phyloP scores from a whole-genome alignment of 306 rosid species.

The Vicia sativa region DNA sequence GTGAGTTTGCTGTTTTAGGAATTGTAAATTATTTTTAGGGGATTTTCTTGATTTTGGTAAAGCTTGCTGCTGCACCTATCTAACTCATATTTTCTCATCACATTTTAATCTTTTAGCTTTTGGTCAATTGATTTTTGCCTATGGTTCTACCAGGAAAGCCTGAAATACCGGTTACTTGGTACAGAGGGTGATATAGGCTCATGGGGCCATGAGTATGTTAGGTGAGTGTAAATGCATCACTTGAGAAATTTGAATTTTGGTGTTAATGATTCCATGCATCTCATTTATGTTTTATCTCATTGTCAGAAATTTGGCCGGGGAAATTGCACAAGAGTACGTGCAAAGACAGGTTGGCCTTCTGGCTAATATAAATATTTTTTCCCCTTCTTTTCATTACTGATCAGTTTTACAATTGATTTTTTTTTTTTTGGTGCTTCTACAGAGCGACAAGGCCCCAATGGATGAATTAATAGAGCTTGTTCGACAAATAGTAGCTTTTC shows the following conservation, averaged over 20 bases:
- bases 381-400: not conserved
- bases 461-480: constrained; percentile 90
- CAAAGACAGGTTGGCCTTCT: constrained; percentile 65
- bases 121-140: constrained; percentile 9
- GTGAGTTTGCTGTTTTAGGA: constrained; percentile 54
- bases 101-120: no score
- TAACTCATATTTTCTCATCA: no score
- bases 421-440: constrained; percentile 34
- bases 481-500: constrained; percentile 86
- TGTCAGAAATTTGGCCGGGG: constrained; percentile 89
- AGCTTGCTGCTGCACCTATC: no score
- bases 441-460: constrained; percentile 66
- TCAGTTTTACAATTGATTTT: not conserved
- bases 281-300: constrained; percentile 23
- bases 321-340: constrained; percentile 82
- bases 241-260: not conserved
- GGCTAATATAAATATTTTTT: not conserved
- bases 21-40: no score
- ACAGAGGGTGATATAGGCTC: constrained; percentile 91
- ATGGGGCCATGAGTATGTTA: constrained; percentile 99
- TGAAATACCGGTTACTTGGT: constrained; percentile 81
- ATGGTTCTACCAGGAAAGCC: constrained; percentile 69
- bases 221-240: constrained; percentile 48
- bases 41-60: not conserved
- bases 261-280: not conserved